These are phyloP conservation scores for Pseudonitzschia delicatissima DNA, from an alignment of 108 stramenopile genomes.

Conservation along the genomic window DNA sequence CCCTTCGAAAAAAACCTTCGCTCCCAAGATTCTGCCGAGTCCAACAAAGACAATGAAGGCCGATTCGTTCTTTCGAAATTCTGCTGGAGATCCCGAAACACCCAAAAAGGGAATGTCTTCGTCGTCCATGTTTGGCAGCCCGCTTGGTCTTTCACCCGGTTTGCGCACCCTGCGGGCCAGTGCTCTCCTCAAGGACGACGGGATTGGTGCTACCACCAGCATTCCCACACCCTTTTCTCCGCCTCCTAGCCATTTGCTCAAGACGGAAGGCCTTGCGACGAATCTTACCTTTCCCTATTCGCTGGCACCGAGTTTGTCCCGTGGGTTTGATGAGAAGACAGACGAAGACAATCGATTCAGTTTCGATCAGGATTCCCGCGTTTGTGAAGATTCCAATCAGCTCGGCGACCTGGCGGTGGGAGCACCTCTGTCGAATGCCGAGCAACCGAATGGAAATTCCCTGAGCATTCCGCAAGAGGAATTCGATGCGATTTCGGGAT, in stretches of 20 bases:
- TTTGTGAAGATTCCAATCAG: neutral
- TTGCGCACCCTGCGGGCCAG: slow-evolving; percentile 24
- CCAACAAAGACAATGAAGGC: slow-evolving; percentile 7
- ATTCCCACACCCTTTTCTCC: slow-evolving; percentile 27
- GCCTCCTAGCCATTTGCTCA: neutral
- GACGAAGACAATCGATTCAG: slow-evolving; percentile 29
- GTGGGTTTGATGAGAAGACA: slow-evolving; percentile 18
- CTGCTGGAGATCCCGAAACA: neutral
- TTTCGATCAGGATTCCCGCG: slow-evolving; percentile 15
- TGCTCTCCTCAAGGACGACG: slow-evolving; percentile 2
- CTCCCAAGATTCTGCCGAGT: neutral
- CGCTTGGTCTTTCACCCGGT: slow-evolving; percentile 40
- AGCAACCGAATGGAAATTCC: neutral
- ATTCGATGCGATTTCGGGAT: slow-evolving; percentile 45
- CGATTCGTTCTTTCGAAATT: neutral
- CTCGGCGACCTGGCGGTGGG: slow-evolving; percentile 12
- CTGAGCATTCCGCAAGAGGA: slow-evolving; percentile 23
- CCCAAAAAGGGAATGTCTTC: neutral
- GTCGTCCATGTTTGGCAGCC: neutral
- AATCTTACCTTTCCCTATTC: slow-evolving; percentile 3
- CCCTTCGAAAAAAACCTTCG: neutral
- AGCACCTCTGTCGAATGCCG: neutral
- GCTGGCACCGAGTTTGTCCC: slow-evolving; percentile 21
- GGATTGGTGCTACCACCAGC: slow-evolving; percentile 9
- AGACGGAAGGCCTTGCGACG: neutral